phyloP scores from a whole-genome alignment of 345 rosid species.

The Cardamine resedifolia region DNA sequence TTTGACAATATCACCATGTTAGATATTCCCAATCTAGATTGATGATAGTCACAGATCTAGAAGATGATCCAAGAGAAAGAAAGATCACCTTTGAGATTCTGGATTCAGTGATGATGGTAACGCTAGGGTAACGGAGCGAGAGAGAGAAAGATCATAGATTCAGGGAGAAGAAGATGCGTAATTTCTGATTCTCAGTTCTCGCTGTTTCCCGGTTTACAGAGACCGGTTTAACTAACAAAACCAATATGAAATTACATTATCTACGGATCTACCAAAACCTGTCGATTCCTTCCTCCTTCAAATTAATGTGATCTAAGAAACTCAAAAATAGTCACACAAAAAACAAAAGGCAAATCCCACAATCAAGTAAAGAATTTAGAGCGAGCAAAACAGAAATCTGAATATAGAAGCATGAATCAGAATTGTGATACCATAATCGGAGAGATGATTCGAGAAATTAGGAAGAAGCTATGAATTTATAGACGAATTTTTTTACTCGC shows the following conservation, averaged over 20 bases:
- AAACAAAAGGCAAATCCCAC: slow-evolving; percentile 14
- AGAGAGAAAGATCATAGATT: too few species aligned
- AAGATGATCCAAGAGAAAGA: not conserved
- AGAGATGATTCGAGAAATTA: slow-evolving; percentile 27
- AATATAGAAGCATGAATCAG: not conserved
- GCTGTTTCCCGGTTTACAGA: not conserved
- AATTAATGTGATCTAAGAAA: not conserved
- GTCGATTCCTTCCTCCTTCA: too few species aligned
- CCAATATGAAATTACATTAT: too few species aligned
- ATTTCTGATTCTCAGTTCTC: too few species aligned
- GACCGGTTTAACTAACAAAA: too few species aligned
- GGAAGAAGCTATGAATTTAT: not conserved
- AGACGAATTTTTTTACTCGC: slow-evolving; percentile 31
- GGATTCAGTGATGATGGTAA: not conserved
- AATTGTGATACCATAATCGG: slow-evolving; percentile 36
- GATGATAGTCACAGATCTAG: too few species aligned
- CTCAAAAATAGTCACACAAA: not conserved
- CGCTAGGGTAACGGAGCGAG: not conserved
- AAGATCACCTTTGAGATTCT: not conserved
- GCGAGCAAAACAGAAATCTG: slow-evolving; percentile 9
- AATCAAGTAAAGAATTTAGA: slow-evolving; percentile 34
- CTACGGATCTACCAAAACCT: too few species aligned
- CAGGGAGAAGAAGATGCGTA: too few species aligned
- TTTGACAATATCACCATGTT: too few species aligned
- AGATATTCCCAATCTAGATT: not conserved